Base-by-base conservation (phyloP, 257 asterid genomes). In the Linderniella brevidens region DNA sequence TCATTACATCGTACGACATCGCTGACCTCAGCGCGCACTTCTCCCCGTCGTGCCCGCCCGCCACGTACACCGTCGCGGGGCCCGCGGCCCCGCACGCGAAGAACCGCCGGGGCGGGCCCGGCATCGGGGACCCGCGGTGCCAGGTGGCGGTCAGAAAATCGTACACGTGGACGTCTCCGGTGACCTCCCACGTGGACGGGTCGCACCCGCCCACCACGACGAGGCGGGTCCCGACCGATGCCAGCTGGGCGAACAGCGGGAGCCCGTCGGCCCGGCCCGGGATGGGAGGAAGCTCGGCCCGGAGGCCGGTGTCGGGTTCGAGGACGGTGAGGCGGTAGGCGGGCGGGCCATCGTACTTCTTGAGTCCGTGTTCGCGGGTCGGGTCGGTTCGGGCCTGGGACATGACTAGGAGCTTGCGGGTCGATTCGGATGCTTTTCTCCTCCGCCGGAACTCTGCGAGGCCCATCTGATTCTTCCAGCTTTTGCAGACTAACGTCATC, bases 31-130 rank as follows among this genome's bases (percentile, higher is more conserved):
- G 18, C 0, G 96, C 92, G 32, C 75, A 62, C 57, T 81, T 85
- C 25, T 72, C 83, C 5, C 47, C 48, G 41, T 81, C 94, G 52
- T 86, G 96, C 0, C 96, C 96, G 0, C 96, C 96, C 1, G 88
- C 92, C 8, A 86, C 78, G 17, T 59, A 72, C 42, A 81, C 86
- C 53, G 38, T 72, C 37, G 68, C 57, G 0, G 52, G 46, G 19
- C 18, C 17, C 51, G 81, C 94, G 5, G 94, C 68, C 17, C 75
- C 78, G 39, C 94, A 79, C 0, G 78, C 94, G 35, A 86, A 86
- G 68, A 82, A 78, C 0, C 71, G 58, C 29, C 93, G 52, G 40
- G 25, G 67, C 17, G 70, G 18, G 6, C 92, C 96, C 0, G 92
- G 93, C 74, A 81, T 78, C 64, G 65, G 54, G 10, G 81, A 61